Evolutionary conservation across 1,284 basidiomycete genomes (phyloP), one percentile per base, ranked within the genome.

Genomic region (Hymenochaete sp.): DNA sequence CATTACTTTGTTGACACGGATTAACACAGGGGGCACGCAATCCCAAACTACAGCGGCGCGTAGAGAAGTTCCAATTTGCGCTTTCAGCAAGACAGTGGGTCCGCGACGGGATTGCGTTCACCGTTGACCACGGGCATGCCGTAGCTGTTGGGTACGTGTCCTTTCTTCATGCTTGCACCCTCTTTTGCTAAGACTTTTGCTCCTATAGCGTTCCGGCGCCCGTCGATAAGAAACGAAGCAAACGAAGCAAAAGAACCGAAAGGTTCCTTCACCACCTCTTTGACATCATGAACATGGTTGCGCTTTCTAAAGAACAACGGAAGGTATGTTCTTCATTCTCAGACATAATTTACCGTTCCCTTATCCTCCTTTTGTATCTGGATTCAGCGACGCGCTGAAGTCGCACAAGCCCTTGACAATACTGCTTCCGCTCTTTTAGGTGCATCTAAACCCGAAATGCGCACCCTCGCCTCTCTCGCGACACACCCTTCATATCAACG

Each of bases 401-500:
- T 44, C 18, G n/a, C n/a, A n/a, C n/a, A n/a, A n/a, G n/a, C n/a
- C n/a, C n/a, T n/a, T n/a, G n/a, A n/a, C n/a, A n/a, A n/a, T n/a
- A n/a, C n/a, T n/a, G n/a, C n/a, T n/a, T n/a, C n/a, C n/a, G n/a
- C n/a, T n/a, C n/a, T n/a, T n/a, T n/a, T n/a, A 25, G 40, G 45
- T 4, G 44, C 35, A 10, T 11, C 29, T 13, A 36, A 16, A 22
- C 24, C 14, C 9, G 32, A 44, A n/a, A 53, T 53, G 52, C 39
- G 37, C 26, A 40, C 19, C 24, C 32, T 52, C 3, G 38, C 44
- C 36, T 16, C 37, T 13, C 45, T 53, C 2, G 50, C 48, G 14
- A 53, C 52, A 11, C 31, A 27, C 2, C 50, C 50, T 10, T 50
- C 26, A 3, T 46, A 31, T 27, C 52, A 52, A 32, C 32, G 52